Evolutionary conservation across 2,329 filamentous ascomycete genomes (phyloP), one percentile per base, ranked within the genome.

Genomic region (Alternaria solani): DNA sequence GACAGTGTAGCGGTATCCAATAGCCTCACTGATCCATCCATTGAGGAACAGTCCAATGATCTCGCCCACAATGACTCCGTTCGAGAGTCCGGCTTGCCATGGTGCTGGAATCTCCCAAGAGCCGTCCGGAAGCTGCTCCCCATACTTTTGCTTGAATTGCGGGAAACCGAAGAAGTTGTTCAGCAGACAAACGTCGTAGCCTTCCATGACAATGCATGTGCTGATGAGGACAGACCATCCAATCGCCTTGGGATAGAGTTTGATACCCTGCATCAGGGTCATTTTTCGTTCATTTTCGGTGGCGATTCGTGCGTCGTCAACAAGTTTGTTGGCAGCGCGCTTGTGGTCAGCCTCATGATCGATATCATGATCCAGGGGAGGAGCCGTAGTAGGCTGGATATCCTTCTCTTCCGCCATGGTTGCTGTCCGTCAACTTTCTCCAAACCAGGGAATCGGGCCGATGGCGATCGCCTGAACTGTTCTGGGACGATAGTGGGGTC

Each of bases 141-240:
- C 82, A 57, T 81, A 84, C 61, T 81, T 81, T 43, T 69, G 64
- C 57, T 84, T 82, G 76, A 84, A 84, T 20, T 78, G 75, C 9
- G 81, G 79, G 59, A 82, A 81, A 28, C 75, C 81, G 62, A 87
- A 94, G 74, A 95, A 93, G 79, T 94, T 94, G 81, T 90, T 92
- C 70, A 95, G 87, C 54, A 96, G 82, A 71, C 87, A 89, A 59
- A 95, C 84, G 74, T 96, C 92, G 81, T 94, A 96, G 34, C 92
- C 93, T 78, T 96, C 93, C 93, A 97, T 97, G 71, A 87, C 88
- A 72, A 96, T 95, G 75, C 91, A 94, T 0, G 92, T 94, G n/a
- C 91, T 94, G 78, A 97, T 94, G 60, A 96, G 82, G 51, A 96
- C 73, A 69, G 89, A 92, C 92, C 92, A 97, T 23, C 82, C 85